phyloP scores from a whole-genome alignment of 176 grass and related monocot species.

The Sorghum bicolor region DNA sequence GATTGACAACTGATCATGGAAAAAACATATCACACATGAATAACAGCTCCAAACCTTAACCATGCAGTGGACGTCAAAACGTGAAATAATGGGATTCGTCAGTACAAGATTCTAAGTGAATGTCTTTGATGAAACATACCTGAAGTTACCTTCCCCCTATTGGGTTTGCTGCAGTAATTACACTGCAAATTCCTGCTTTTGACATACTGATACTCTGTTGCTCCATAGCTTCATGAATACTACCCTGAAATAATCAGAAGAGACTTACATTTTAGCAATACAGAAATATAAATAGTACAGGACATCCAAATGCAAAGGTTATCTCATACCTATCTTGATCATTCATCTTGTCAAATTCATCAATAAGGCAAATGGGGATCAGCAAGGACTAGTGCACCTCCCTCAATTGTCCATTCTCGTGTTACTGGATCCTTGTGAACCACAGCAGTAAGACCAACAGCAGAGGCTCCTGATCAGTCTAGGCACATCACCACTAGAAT shows the following conservation, averaged over 20 bases:
- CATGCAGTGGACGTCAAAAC: slow-evolving; percentile 93
- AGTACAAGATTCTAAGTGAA: slow-evolving; percentile 92
- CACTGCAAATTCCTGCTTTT: slow-evolving; percentile 96
- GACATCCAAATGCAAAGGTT: slow-evolving; percentile 10
- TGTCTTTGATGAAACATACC: slow-evolving; percentile 92
- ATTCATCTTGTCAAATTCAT: slow-evolving; percentile 99
- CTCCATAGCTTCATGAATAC: slow-evolving; percentile 99
- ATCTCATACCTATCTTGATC: slow-evolving; percentile 91
- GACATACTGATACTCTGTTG: slow-evolving; percentile 99
- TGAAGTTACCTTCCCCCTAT: slow-evolving; percentile 84
- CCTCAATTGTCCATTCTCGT: slow-evolving; percentile 96
- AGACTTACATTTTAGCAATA: background rate
- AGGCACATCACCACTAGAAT: slow-evolving; percentile 68
- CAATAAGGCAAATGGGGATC: slow-evolving; percentile 94
- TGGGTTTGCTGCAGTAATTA: slow-evolving; percentile 97
- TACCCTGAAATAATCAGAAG: slow-evolving; percentile 60
- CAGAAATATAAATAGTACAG: slow-evolving; percentile 15
- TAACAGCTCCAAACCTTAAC: slow-evolving; percentile 69
- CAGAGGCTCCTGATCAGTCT: slow-evolving; percentile 58
- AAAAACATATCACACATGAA: slow-evolving; percentile 4
- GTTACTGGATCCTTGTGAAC: slow-evolving; percentile 98
- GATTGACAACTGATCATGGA: background rate
- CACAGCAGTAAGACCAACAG: slow-evolving; percentile 88
- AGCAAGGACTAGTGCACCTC: slow-evolving; percentile 92
- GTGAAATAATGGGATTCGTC: slow-evolving; percentile 95